A percentile compares a stretch with the other conserved stretches of the same genome.
phyloP scores from a whole-genome alignment of 176 grass and related monocot genomes.

The Avena sativa region DNA sequence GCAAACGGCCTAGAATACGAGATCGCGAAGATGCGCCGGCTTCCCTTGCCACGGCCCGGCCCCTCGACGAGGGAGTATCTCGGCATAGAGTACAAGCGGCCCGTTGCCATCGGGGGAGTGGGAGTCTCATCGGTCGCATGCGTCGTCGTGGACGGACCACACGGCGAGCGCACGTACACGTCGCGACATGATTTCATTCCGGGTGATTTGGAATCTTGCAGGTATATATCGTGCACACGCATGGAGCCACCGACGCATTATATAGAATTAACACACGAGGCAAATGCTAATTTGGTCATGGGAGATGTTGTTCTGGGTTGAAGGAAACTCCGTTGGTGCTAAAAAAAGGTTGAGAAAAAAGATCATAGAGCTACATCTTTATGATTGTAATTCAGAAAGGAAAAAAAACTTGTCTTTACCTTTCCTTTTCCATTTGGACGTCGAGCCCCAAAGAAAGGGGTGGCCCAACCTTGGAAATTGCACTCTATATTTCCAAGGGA shows the following conservation, averaged over 20 bases:
- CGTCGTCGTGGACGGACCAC: background rate
- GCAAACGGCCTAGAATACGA: slow-evolving; percentile 5
- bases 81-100: background rate
- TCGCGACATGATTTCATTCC: background rate
- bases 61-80: background rate
- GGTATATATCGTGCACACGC: background rate
- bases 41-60: background rate
- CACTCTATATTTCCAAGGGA: no score
- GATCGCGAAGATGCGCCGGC: background rate
- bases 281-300: background rate
- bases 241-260: slow-evolving; percentile 4
- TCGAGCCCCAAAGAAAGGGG: no score
- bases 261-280: background rate
- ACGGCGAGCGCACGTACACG: background rate
- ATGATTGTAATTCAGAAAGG: no score
- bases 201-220: background rate
- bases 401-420: no score
- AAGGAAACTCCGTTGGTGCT: background rate
- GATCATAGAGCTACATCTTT: background rate
- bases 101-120: background rate
- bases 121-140: background rate
- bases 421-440: no score
- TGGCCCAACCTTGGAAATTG: no score
- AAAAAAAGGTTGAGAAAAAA: background rate
- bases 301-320: background rate